Evolutionary conservation across 2,329 filamentous ascomycete genomes (phyloP).

Genomic region (Pseudocercospora ulei): DNA sequence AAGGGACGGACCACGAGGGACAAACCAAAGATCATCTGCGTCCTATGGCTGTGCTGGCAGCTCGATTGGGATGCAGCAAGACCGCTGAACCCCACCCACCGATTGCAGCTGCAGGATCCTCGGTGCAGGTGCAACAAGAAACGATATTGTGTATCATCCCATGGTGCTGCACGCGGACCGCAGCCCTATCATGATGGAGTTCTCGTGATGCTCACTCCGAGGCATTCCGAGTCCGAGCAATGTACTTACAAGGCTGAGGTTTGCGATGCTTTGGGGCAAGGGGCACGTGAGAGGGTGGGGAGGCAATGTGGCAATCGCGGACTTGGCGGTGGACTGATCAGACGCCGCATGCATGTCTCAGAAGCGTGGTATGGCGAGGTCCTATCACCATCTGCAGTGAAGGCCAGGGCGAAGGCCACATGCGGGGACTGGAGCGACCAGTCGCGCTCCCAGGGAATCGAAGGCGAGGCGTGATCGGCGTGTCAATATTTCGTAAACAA

Average conservation of each 20-base stretch:
- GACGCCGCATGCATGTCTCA: slow-evolving; percentile 9
- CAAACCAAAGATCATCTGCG: slow-evolving; percentile 12
- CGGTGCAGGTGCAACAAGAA: slow-evolving; percentile 5
- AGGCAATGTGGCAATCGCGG: slow-evolving; percentile 1
- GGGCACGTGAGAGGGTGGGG: not conserved
- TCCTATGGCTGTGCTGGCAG: slow-evolving; percentile 10
- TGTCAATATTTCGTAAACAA: slow-evolving; percentile 14
- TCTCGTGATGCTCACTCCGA: slow-evolving; percentile 11
- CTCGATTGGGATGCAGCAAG: slow-evolving; percentile 6
- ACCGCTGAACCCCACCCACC: slow-evolving; percentile 5
- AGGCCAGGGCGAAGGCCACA: slow-evolving; percentile 7
- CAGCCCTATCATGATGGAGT: slow-evolving; percentile 8
- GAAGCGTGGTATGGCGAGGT: slow-evolving; percentile 6
- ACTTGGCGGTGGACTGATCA: slow-evolving; percentile 7
- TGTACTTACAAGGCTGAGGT: slow-evolving; percentile 4
- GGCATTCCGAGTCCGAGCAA: slow-evolving; percentile 3
- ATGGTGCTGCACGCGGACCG: slow-evolving; percentile 8
- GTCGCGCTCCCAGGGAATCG: slow-evolving; percentile 2
- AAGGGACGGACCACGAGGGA: not conserved
- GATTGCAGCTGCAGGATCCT: slow-evolving; percentile 1
- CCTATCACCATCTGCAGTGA: slow-evolving; percentile 2
- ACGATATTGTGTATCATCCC: not conserved
- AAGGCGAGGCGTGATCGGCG: slow-evolving; percentile 10
- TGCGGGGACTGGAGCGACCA: slow-evolving; percentile 4
- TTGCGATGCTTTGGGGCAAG: not conserved